Percentiles rank a stretch among this genome's conserved stretches.
Evolutionary conservation across 805 yeast species (phyloP).

Genomic region (Kuraishia floccosa): DNA sequence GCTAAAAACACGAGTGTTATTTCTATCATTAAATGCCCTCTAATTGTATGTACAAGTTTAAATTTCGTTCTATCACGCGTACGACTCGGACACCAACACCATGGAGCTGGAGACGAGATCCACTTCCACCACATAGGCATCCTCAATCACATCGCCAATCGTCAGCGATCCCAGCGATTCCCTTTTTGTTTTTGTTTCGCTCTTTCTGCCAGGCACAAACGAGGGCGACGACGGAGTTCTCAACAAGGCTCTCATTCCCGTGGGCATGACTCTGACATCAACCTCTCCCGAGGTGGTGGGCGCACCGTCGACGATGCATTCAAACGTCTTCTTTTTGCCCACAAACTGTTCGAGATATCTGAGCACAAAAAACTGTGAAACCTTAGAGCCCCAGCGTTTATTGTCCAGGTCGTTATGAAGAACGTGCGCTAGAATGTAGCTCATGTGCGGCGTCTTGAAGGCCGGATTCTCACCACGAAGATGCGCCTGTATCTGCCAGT

Average conservation of each 20-base stretch:
- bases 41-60: too few species aligned
- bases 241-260: conserved; percentile 17
- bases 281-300: conserved; percentile 25
- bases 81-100: conserved; percentile 15
- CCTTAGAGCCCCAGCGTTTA: conserved; percentile 14
- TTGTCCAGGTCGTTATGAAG: conserved; percentile 17
- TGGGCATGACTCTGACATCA: conserved; percentile 16
- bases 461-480: conserved; percentile 15
- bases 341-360: conserved; percentile 12
- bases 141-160: conserved; percentile 30
- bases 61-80: too few species aligned
- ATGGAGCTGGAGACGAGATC: conserved; percentile 32
- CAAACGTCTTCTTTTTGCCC: conserved; percentile 6
- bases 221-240: not conserved
- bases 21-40: too few species aligned
- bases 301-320: conserved; percentile 28
- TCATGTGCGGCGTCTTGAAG: conserved; percentile 28
- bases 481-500: conserved; percentile 50
- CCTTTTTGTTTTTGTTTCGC: conserved; percentile 4
- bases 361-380: conserved; percentile 28
- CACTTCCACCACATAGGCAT: conserved; percentile 26
- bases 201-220: not conserved
- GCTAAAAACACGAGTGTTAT: too few species aligned
- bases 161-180: conserved; percentile 13
- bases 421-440: conserved; percentile 31